Percentiles rank a stretch among this genome's conserved stretches.
Evolutionary conservation across 129 eudicot species (phyloP).

Genomic region (Scalesia atractyloides): DNA sequence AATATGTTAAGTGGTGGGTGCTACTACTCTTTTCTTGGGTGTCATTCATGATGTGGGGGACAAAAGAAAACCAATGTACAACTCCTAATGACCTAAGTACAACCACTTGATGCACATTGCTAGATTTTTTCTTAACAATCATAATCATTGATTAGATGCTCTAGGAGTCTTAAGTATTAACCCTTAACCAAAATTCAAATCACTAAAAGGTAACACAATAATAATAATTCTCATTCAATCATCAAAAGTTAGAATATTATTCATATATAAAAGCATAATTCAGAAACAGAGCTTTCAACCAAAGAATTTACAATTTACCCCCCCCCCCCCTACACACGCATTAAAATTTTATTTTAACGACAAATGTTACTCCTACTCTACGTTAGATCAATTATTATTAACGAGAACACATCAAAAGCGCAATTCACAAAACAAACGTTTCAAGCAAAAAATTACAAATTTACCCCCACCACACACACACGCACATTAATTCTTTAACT

Average conservation of each 20-base stretch:
- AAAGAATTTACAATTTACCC: conserved; percentile 4
- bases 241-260: conserved; percentile 12
- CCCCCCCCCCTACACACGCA: background rate
- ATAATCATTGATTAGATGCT: conserved; percentile 22
- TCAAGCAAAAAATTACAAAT: conserved; percentile 28
- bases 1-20: conserved; percentile 30
- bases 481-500: conserved; percentile 13
- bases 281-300: conserved; percentile 31
- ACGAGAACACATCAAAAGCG: background rate
- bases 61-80: conserved; percentile 30
- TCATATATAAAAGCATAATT: conserved; percentile 14
- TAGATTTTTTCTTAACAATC: conserved; percentile 16
- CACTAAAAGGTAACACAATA: conserved; percentile 3
- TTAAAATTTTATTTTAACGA: background rate
- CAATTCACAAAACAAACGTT: conserved; percentile 23
- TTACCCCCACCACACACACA: background rate
- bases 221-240: conserved; percentile 7
- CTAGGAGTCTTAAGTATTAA: background rate
- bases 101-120: conserved; percentile 19
- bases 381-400: too few relatives aligned
- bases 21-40: conserved; percentile 22
- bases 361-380: too few relatives aligned
- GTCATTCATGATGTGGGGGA: conserved; percentile 37
- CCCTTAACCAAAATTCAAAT: conserved; percentile 20
- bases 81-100: conserved; percentile 16